Evolutionary conservation across 495 filamentous ascomycete species (phyloP).

Genomic region (Tuber microsphaerosporum): DNA sequence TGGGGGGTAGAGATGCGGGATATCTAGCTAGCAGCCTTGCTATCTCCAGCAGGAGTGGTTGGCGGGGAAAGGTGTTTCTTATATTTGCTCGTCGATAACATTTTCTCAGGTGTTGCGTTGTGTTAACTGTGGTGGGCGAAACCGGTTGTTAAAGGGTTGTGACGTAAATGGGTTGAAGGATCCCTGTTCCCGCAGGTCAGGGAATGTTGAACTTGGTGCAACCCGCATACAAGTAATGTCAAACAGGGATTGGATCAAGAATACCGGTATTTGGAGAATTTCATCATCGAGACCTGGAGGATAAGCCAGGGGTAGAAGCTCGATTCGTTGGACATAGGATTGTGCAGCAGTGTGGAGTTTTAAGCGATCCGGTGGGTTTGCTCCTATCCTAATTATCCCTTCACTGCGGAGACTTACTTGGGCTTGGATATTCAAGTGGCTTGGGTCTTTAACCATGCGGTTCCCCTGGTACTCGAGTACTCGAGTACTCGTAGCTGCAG

Average conservation of each 20-base stretch:
- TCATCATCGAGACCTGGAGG: not conserved
- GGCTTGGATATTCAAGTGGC: too few species aligned
- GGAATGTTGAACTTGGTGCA: not conserved
- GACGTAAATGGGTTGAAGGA: not conserved
- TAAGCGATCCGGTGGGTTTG: too few species aligned
- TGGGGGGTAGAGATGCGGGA: not conserved
- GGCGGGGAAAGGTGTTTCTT: not conserved
- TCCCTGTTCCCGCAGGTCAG: not conserved
- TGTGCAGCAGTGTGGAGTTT: too few species aligned
- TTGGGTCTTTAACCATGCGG: too few species aligned
- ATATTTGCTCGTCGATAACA: not conserved
- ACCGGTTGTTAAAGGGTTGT: not conserved
- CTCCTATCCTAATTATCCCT: too few species aligned
- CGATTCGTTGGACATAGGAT: too few species aligned
- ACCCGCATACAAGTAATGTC: too few species aligned
- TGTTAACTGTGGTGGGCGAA: not conserved
- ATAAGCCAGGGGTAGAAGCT: too few species aligned
- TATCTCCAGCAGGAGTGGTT: not conserved
- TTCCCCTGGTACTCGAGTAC: too few species aligned
- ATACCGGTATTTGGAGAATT: not conserved
- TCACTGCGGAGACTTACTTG: too few species aligned
- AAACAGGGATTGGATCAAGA: not conserved
- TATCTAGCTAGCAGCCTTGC: not conserved
- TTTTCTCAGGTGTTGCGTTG: not conserved
- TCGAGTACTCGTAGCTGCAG: too few species aligned